Evolutionary conservation across 2,329 filamentous ascomycete genomes (phyloP), one percentile per base, ranked within the genome.

Genomic region (Chrysoporthe cubensis): DNA sequence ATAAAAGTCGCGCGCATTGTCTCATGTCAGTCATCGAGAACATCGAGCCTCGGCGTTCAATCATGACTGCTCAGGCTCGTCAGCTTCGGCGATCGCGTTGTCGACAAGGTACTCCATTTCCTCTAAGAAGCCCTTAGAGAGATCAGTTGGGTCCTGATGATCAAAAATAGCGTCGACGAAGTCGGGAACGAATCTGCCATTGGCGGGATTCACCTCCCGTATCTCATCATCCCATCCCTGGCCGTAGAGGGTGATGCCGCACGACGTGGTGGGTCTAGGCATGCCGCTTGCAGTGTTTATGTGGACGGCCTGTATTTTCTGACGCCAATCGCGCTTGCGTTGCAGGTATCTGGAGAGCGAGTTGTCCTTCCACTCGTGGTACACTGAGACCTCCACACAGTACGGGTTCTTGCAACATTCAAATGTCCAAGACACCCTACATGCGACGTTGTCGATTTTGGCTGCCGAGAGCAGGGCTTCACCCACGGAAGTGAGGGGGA

Each of bases 371-470:
- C 78, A 80, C 26, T 75, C 72, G 42, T 76, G 77, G 66, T 77
- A 76, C 21, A 80, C 71, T 7, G 74, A 71, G 16, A 82, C 70
- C 62, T 81, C 76, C 16, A 82, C 67, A 11, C 72, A 65, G 59
- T 80, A 82, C 4, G 72, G 69, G 1, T 73, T 75, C 2, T 66
- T 43, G 52, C 74, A 74, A 72, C 74, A 79, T 32, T 73, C 69
- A 52, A 76, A 80, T 4, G 71, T 73, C 73, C 78, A 79, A 1
- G 75, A 67, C 4, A 75, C 76, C 60, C 76, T 79, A n/a, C 77
- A 74, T 1, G 73, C 68, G 0, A 79, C 65, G 1, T 72, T 65
- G 48, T 76, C 73, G 64, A 82, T 73, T 1, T 69, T 48, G 42
- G 71, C 68, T 0, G 71, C 32, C 1, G 58, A 50, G n/a, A 66